Evolutionary conservation across 2,329 filamentous ascomycete species (phyloP).

Genomic region (Didymella glomerata): DNA sequence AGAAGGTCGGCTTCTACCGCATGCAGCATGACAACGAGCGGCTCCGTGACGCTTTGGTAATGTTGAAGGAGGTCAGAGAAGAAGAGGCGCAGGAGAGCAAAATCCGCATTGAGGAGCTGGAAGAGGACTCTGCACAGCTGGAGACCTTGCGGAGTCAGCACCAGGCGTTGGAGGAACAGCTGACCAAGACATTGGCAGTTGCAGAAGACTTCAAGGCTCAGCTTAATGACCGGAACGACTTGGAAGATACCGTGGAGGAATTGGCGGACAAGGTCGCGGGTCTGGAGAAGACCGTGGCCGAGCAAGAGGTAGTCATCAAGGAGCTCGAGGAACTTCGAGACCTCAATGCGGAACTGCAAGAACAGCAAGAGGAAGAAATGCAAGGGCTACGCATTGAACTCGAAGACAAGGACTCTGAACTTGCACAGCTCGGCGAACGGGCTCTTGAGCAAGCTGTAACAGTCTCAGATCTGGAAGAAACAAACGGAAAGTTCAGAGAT

Average conservation of each 20-base stretch:
- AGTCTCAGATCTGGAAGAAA: constrained; percentile 89
- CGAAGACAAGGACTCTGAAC: constrained; percentile 83
- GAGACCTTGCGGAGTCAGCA: constrained; percentile 65
- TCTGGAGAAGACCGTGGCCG: neutral
- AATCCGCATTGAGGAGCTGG: constrained; percentile 54
- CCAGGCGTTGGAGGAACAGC: constrained; percentile 73
- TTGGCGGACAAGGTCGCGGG: neutral
- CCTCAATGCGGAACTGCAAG: constrained; percentile 91
- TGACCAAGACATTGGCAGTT: constrained; percentile 75
- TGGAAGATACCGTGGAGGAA: constrained; percentile 92
- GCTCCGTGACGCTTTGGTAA: constrained; percentile 82
- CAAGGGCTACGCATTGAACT: constrained; percentile 95
- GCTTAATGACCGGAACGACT: constrained; percentile 84
- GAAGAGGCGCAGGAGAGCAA: constrained; percentile 83
- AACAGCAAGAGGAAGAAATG: constrained; percentile 90
- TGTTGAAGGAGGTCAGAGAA: constrained; percentile 85
- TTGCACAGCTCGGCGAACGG: constrained; percentile 80
- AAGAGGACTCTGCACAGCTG: constrained; percentile 42
- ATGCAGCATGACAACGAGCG: constrained; percentile 91
- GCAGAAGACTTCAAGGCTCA: constrained; percentile 90
- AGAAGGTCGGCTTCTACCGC: constrained; percentile 87
- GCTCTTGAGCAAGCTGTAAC: constrained; percentile 78
- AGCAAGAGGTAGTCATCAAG: constrained; percentile 81
- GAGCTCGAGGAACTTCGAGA: constrained; percentile 91
- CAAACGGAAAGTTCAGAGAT: constrained; percentile 85